Evolutionary conservation across 163 green algal genomes (phyloP), one percentile per base, ranked within the genome.

Genomic region (Smithsoniella earleae): DNA sequence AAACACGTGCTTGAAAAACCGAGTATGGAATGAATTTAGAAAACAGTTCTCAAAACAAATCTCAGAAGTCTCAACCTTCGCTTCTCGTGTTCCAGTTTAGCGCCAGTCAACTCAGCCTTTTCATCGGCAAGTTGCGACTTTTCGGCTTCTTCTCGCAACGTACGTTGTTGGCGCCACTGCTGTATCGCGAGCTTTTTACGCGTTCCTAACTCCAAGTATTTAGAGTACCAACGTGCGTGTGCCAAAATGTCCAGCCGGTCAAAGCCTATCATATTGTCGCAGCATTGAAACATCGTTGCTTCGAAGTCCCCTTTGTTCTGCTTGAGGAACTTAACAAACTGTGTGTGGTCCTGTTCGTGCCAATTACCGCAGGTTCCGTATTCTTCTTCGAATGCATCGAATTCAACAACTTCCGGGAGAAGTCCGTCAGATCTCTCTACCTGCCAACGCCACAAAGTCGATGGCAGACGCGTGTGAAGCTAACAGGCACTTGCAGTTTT

Each of bases 141-240:
- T n/a, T n/a, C n/a, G n/a, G n/a, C n/a, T n/a, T n/a, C n/a, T n/a
- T n/a, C n/a, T n/a, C n/a, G n/a, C n/a, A n/a, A n/a, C n/a, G n/a
- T n/a, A n/a, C 49, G 49, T 4, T 34, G 55, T 31, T 37, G 55
- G 5, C 22, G 55, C 55, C 55, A 66, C 10, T 36, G 5, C 55
- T 66, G 55, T 30, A 66, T 66, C 4, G 55, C 55, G 16, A 66
- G 13, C 55, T 66, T 66, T 34, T 66, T 66, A 3, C 55, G 55
- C 5, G 43, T 31, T 36, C 55, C 55, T 8, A 66, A 31, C 25
- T 66, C 55, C 55, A 43, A 28, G 43, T 66, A 66, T 31, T 66
- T 30, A n/a, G 55, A 66, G 55, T 66, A 31, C 55, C 55, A 66
- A 3, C 22, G 10, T 36, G 55, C 55, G 25, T 66, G 55, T 34